Percentiles rank a stretch among this genome's conserved stretches.
Conservation (phyloP, 305 asterid species). For the Fraxinus ornus region DNA sequence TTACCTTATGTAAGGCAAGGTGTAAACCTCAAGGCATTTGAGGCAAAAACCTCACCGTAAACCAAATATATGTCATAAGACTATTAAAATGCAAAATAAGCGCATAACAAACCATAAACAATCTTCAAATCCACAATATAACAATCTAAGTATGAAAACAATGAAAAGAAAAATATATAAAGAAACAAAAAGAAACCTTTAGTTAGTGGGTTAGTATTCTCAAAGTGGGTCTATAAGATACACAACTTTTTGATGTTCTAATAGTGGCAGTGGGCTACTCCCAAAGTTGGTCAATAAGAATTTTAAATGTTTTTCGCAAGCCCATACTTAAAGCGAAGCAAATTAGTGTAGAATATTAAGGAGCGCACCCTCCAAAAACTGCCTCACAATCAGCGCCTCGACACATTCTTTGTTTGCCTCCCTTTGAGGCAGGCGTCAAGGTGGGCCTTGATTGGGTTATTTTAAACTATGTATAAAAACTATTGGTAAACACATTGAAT, state of each 20-base stretch:
- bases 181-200: not conserved
- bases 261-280: not conserved
- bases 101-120: not conserved
- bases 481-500: not conserved
- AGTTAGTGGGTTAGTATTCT: not conserved
- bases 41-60: not conserved
- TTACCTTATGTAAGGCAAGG: not conserved
- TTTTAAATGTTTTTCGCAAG: not conserved
- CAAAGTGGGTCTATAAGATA: not conserved
- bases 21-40: not conserved
- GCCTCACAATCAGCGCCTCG: not conserved
- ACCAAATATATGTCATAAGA: not conserved
- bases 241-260: not conserved
- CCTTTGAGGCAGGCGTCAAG: not conserved
- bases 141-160: not conserved
- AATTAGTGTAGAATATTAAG: not conserved
- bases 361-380: not conserved
- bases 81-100: not conserved
- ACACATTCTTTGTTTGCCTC: not conserved
- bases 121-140: not conserved
- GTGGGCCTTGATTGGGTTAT: not conserved
- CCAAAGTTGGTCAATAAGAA: not conserved
- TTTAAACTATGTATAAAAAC: not conserved
- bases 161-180: not conserved
- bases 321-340: not conserved